A percentile compares a stretch with the other conserved stretches of the same genome.
Evolutionary conservation across 345 rosid genomes (phyloP).

Genomic region (Brassica carinata): DNA sequence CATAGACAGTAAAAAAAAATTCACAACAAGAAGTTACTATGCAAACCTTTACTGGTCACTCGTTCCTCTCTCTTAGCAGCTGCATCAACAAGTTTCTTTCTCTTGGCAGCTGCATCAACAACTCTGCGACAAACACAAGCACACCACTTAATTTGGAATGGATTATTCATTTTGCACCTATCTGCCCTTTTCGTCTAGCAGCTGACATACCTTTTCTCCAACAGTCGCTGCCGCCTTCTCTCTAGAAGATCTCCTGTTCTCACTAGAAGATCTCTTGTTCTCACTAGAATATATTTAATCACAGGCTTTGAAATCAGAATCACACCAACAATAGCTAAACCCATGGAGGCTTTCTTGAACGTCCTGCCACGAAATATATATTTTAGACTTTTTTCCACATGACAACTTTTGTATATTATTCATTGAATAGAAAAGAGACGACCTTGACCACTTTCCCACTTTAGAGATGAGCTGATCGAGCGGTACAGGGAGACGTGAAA

Average conservation of each 20-base stretch:
- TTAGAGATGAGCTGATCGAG: conserved; percentile 73
- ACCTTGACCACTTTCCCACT: conserved; percentile 90
- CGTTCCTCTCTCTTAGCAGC: conserved; percentile 60
- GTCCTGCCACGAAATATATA: conserved; percentile 44
- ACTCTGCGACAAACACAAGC: conserved; percentile 52
- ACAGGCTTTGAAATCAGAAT: conserved; percentile 64
- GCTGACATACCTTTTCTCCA: conserved; percentile 51
- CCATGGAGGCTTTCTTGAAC: conserved; percentile 71
- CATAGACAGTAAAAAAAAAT: not conserved
- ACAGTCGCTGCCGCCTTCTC: conserved; percentile 52
- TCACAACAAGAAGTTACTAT: not conserved
- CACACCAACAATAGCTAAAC: conserved; percentile 67
- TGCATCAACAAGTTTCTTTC: conserved; percentile 63
- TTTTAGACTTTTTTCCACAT: not conserved
- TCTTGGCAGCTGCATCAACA: conserved; percentile 62
- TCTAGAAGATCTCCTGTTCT: conserved; percentile 54
- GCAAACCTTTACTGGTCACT: conserved; percentile 47
- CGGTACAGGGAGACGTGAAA: conserved; percentile 63
- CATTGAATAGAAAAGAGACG: not conserved
- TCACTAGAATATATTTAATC: conserved; percentile 57
- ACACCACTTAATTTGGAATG: conserved; percentile 21
- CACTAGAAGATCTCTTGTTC: too few relatives aligned
- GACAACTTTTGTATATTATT: not conserved
- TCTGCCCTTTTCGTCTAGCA: not conserved
- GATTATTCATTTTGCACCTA: not conserved